Percentiles rank a stretch among this genome's conserved stretches.
These are phyloP conservation scores for Naganishia kalamii DNA, from an alignment of 768 basidiomycete genomes.

Conservation along the genomic window DNA sequence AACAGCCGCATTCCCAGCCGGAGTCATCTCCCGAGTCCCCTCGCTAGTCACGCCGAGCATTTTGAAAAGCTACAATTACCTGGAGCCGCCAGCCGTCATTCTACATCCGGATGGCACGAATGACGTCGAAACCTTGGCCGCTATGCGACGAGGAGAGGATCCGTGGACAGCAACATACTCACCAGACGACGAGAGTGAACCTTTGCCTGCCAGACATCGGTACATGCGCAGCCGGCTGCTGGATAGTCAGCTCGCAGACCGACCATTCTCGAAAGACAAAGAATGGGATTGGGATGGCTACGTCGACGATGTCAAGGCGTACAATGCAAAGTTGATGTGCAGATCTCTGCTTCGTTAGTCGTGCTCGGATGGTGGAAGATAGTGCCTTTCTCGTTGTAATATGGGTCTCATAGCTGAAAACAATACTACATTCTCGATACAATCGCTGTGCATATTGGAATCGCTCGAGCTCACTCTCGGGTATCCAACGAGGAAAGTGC, in stretches of 20 bases:
- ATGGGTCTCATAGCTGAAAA: too few relatives aligned
- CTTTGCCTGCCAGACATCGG: too few relatives aligned
- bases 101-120: background rate
- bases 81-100: background rate
- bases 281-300: background rate
- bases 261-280: too few relatives aligned
- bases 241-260: background rate
- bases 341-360: background rate
- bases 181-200: background rate
- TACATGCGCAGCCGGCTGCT: background rate
- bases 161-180: background rate
- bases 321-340: constrained; percentile 1
- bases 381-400: too few relatives aligned
- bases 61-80: constrained; percentile 8
- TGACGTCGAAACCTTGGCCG: background rate
- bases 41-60: background rate
- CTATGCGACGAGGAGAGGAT: constrained; percentile 9
- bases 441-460: too few relatives aligned
- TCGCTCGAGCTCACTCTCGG: too few relatives aligned
- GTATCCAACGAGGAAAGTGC: too few relatives aligned
- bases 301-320: background rate
- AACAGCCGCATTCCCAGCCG: constrained; percentile 3
- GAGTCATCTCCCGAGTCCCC: background rate
- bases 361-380: too few relatives aligned
- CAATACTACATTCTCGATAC: too few relatives aligned